phyloP scores from a whole-genome alignment of 306 rosid species.

The Rosa multiflora region DNA sequence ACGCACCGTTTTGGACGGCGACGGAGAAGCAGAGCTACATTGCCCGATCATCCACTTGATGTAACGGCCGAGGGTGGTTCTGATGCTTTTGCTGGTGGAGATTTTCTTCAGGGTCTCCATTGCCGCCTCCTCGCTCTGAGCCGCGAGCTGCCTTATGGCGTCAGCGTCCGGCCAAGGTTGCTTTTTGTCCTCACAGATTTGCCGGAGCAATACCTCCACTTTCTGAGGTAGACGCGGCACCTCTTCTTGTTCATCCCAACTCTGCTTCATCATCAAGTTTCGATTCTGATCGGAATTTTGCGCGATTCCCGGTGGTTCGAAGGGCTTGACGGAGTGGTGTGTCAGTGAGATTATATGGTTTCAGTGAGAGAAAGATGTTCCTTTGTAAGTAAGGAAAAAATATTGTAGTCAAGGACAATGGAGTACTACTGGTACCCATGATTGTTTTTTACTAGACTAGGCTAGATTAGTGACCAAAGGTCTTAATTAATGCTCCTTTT shows the following conservation, averaged over 20 bases:
- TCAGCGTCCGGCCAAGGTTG: background rate
- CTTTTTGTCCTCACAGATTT: background rate
- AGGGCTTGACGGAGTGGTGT: background rate
- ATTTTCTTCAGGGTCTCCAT: background rate
- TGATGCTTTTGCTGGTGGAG: background rate
- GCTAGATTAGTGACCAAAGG: no score
- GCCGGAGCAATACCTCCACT: background rate
- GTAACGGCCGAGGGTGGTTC: background rate
- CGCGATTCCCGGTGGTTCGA: background rate
- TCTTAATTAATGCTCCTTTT: no score
- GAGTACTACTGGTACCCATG: no score
- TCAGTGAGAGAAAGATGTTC: background rate
- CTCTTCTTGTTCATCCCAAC: background rate
- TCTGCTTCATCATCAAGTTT: background rate
- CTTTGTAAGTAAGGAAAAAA: no score
- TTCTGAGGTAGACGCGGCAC: background rate
- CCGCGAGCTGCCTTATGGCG: background rate
- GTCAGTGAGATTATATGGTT: background rate
- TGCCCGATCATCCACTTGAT: background rate
- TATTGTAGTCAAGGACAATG: no score
- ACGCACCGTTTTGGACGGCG: background rate
- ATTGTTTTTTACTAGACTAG: no score
- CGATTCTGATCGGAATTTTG: background rate
- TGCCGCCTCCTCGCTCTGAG: background rate
- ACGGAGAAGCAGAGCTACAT: background rate